Evolutionary conservation across 257 asterid species (phyloP), one percentile per base, ranked within the genome.

Genomic region (Henckelia pumila): DNA sequence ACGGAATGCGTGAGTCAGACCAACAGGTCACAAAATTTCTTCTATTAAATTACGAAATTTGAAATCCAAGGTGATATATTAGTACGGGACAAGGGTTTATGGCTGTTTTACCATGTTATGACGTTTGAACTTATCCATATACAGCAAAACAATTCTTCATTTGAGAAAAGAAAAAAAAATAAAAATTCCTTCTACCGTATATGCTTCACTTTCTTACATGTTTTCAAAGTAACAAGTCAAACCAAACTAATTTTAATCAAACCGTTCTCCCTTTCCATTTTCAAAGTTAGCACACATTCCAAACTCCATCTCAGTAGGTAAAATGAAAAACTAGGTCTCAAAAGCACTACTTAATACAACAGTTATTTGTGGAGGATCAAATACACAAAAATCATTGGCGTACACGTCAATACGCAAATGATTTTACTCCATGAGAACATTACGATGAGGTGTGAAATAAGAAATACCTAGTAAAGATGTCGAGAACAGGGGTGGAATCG

Each of bases 401-500:
- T 22, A 66, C 7, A 59, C 33, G 37, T 53, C 11, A 9, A 66
- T 20, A 32, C 29, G 1, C 35, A n/a, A 61, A 52, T 52, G 52
- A 21, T 26, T 30, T 50, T 28, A 62, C 56, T 11, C 59, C 67
- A 28, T 21, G 57, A 70, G 21, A 5, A 67, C 8, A 28, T 4
- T 47, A 61, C 23, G 8, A 8, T 19, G 16, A 61, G 1, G 20
- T 6, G 20, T 33, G 9, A 32, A 10, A 16, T 20, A 8, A 40
- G 22, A 49, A 23, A 20, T 63, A 81, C 87, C 87, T 77, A 63
- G 83, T 71, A 67, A 80, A 84, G 52, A 74, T 69, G 63, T 73
- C 76, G 35, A 67, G 68, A 17, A 75, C 79, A 56, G 57, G 72
- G 23, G 67, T 68, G 55, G 81, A 66, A 32, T 75, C 70, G 75